Evolutionary conservation across 2,329 filamentous ascomycete species (phyloP), one percentile per base, ranked within the genome.

Genomic region (Calonectria pauciramosa): DNA sequence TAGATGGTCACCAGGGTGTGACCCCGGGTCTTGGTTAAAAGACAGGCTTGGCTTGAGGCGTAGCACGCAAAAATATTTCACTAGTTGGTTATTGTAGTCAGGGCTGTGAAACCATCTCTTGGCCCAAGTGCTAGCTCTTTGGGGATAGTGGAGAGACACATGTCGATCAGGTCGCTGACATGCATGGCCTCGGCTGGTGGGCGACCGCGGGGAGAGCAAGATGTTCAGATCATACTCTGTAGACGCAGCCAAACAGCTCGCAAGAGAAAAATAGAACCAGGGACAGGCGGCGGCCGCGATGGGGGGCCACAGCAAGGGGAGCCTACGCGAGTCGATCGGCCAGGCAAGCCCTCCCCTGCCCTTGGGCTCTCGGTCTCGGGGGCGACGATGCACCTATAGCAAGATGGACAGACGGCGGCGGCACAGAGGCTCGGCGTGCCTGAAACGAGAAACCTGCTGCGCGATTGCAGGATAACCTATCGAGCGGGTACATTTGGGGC

Each of bases 1-100:
- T 68, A 78, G 72, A 59, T 80, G 79, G 74, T 77, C 79, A 74
- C 51, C 68, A 44, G 71, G 56, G 20, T 60, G 63, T 65, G 54
- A 70, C 68, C 74, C 70, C 73, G 71, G 71, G 78, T 76, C 77
- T 81, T 79, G 78, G 79, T 77, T 47, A 47, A 78, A 73, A 74
- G 52, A 70, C 36, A 70, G 71, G 70, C 79, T 80, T 80, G 74
- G 78, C 78, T 79, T 71, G 69, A 73, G 74, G 69, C 70, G 79
- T 75, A 72, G 78, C 78, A 75, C 9, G 28, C 28, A 20, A 52
- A 47, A 30, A 28, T 18, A 41, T n/a, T 34, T n/a, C 41, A 41
- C 14, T 38, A 51, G 52, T 34, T 70, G 30, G 30, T 34, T 18
- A 54, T 47, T 49, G 7, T 9, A 51, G 56, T 51, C 54, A 36